A percentile compares a stretch with the other conserved stretches of the same genome.
These are phyloP conservation scores for Fusarium sp. DNA, from an alignment of 2,329 filamentous ascomycete genomes.

Conservation along the genomic window DNA sequence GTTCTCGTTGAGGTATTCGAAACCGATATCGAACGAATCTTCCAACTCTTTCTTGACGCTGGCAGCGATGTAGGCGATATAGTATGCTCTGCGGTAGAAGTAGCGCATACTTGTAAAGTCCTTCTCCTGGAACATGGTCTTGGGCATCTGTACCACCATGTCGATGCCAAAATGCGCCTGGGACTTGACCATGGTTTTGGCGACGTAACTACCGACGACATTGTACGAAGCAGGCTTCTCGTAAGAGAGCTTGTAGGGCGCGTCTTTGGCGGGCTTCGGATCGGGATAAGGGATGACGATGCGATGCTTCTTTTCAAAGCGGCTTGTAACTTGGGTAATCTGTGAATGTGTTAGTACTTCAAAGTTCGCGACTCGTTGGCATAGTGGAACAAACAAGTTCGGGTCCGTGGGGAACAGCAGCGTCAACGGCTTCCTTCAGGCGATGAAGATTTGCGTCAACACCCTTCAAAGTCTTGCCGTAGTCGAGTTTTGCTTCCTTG, in stretches of 20 bases:
- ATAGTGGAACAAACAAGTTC: constrained; percentile 60
- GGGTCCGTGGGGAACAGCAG: constrained; percentile 63
- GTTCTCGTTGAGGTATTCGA: constrained; percentile 79
- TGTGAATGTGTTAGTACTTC: constrained; percentile 35
- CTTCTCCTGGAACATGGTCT: constrained; percentile 86
- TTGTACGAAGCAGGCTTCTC: constrained; percentile 82
- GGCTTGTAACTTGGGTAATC: constrained; percentile 76
- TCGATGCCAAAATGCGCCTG: constrained; percentile 75
- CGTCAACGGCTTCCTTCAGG: constrained; percentile 67
- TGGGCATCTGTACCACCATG: constrained; percentile 88
- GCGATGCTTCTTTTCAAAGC: constrained; percentile 74
- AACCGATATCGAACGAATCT: constrained; percentile 69
- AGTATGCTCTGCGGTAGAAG: constrained; percentile 95
- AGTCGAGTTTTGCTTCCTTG: constrained; percentile 67
- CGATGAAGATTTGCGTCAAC: constrained; percentile 64
- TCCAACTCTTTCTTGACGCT: constrained; percentile 72
- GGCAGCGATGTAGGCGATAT: constrained; percentile 83
- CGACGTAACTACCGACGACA: constrained; percentile 87
- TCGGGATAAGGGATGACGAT: constrained; percentile 86
- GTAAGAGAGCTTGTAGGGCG: constrained; percentile 86
- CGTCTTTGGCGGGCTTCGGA: constrained; percentile 80
- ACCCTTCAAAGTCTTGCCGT: constrained; percentile 61
- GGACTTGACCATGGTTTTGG: constrained; percentile 78
- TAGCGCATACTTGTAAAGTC: constrained; percentile 94
- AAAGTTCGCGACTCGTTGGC: background rate